Percentiles rank a stretch among this genome's conserved stretches.
These are phyloP conservation scores for Prunus kanzakura DNA, from an alignment of 306 rosid species.

Conservation along the genomic window DNA sequence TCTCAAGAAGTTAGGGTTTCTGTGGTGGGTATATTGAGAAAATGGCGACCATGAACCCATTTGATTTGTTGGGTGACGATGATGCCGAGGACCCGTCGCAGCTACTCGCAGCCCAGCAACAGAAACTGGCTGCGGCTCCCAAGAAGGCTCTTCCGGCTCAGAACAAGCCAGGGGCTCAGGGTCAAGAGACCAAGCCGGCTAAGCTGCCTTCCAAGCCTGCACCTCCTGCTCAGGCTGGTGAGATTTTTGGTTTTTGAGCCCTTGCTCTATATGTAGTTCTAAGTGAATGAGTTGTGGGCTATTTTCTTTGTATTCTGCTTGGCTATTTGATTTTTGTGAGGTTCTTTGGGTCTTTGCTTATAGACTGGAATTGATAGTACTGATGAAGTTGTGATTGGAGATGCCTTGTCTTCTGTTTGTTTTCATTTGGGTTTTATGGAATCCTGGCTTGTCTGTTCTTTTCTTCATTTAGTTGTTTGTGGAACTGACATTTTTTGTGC, in stretches of 20 bases:
- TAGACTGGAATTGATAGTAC: too few relatives aligned
- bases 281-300: background rate
- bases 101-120: slow-evolving; percentile 54
- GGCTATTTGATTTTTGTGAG: background rate
- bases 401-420: background rate
- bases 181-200: slow-evolving; percentile 50
- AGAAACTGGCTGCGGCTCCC: slow-evolving; percentile 39
- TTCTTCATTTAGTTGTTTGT: too few relatives aligned
- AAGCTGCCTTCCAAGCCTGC: slow-evolving; percentile 76
- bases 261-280: background rate
- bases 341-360: background rate
- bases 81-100: slow-evolving; percentile 93
- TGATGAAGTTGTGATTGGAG: background rate
- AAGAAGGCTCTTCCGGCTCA: slow-evolving; percentile 33
- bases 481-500: background rate
- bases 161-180: slow-evolving; percentile 39
- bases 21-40: slow-evolving; percentile 1
- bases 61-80: slow-evolving; percentile 80
- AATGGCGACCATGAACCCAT: slow-evolving; percentile 82
- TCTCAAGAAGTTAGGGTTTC: slow-evolving; percentile 19
- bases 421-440: background rate
- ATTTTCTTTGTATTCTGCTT: background rate
- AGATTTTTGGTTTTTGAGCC: slow-evolving; percentile 9
- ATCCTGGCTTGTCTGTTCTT: background rate
- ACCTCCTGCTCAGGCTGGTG: slow-evolving; percentile 86